These are phyloP conservation scores for Solanum etuberosum DNA, from an alignment of 257 asterid genomes.

Conservation along the genomic window DNA sequence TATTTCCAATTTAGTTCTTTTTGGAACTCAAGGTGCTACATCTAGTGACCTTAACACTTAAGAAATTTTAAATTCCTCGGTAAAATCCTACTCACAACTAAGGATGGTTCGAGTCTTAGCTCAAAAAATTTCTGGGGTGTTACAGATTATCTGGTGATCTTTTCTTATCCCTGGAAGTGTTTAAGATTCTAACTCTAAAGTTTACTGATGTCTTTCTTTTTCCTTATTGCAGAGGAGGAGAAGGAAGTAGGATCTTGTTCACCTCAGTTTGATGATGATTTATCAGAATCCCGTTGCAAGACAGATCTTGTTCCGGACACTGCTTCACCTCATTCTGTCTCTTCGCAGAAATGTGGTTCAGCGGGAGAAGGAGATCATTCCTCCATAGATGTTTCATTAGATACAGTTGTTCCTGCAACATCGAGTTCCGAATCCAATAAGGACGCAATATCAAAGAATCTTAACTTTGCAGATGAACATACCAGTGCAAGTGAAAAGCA, in stretches of 20 bases:
- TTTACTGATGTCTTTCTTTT: constrained; percentile 6
- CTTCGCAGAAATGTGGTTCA: neutral
- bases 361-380: constrained; percentile 1
- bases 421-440: constrained; percentile 9
- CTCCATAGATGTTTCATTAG: constrained; percentile 1
- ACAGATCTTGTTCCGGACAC: constrained; percentile 4
- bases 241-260: constrained; percentile 22
- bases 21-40: too few relatives aligned
- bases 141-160: neutral
- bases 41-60: too few relatives aligned
- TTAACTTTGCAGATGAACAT: constrained; percentile 1
- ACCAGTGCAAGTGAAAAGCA: constrained; percentile 9
- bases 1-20: too few relatives aligned
- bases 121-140: too few relatives aligned
- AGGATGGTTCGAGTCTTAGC: too few relatives aligned
- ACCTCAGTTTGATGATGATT: constrained; percentile 28
- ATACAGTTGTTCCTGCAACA: neutral
- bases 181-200: neutral
- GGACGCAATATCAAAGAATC: neutral
- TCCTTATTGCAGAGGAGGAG: constrained; percentile 42
- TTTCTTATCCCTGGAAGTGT: neutral
- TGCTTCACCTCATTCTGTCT: constrained; percentile 1
- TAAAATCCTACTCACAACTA: too few relatives aligned
- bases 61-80: too few relatives aligned
- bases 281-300: constrained; percentile 10